A percentile compares a stretch with the other conserved stretches of the same genome.
Evolutionary conservation across 2,329 filamentous ascomycete genomes (phyloP).

Genomic region (Cercospora nicotianae): DNA sequence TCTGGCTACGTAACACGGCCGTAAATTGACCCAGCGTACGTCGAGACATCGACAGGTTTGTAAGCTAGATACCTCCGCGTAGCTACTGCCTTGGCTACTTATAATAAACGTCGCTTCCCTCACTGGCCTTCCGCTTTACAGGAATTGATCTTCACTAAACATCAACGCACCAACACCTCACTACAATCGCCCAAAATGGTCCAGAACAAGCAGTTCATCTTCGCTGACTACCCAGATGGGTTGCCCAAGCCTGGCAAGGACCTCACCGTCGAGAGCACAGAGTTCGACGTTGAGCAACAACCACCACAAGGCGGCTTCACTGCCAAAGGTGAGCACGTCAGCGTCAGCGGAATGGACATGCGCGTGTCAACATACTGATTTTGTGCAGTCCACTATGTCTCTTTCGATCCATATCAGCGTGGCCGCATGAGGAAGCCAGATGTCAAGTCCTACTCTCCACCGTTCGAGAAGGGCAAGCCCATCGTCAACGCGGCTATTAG

Average conservation of each 20-base stretch:
- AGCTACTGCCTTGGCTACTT: background rate
- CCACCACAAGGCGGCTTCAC: constrained; percentile 66
- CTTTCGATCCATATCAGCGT: constrained; percentile 82
- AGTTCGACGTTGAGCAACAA: constrained; percentile 65
- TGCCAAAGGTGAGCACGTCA: constrained; percentile 49
- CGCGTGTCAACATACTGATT: background rate
- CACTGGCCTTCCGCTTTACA: background rate
- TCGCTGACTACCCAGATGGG: constrained; percentile 66
- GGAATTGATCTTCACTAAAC: no score
- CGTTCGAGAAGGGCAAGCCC: constrained; percentile 62
- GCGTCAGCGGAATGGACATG: background rate
- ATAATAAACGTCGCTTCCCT: background rate
- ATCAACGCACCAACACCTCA: background rate
- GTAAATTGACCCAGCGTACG: background rate
- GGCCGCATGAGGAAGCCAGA: constrained; percentile 69
- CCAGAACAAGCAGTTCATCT: constrained; percentile 74
- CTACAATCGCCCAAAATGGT: constrained; percentile 44
- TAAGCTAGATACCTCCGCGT: constrained; percentile 5
- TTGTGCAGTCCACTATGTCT: constrained; percentile 64
- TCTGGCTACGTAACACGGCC: constrained; percentile 8
- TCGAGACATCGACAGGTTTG: constrained; percentile 1
- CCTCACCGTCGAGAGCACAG: constrained; percentile 64
- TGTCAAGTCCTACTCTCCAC: constrained; percentile 67
- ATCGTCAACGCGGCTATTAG: constrained; percentile 65
- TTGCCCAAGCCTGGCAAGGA: constrained; percentile 70